Conservation (phyloP, 805 yeast species). For the Brettanomyces custersianus region DNA sequence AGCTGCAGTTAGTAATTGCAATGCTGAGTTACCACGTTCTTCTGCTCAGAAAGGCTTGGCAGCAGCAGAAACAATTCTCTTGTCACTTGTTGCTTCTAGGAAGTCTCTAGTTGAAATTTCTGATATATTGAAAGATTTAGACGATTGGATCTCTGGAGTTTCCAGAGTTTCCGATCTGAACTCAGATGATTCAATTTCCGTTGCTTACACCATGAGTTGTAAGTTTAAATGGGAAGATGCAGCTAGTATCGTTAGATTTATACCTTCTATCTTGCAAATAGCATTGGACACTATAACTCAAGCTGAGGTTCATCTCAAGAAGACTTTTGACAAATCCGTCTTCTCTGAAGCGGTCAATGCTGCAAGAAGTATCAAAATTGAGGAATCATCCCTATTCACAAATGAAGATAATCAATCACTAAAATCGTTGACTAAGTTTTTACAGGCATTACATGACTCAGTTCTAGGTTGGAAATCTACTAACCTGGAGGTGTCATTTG, state of each 20-base stretch:
- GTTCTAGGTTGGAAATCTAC: slow-evolving; percentile 28
- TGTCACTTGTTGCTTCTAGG: slow-evolving; percentile 45
- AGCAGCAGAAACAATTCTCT: slow-evolving; percentile 61
- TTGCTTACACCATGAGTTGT: neutral
- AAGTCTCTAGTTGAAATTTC: slow-evolving; percentile 33
- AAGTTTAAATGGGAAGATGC: slow-evolving; percentile 2
- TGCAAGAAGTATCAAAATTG: slow-evolving; percentile 8
- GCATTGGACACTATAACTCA: slow-evolving; percentile 15
- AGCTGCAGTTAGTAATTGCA: slow-evolving; percentile 47
- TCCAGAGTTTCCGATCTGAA: slow-evolving; percentile 3
- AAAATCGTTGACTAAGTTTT: slow-evolving; percentile 13
- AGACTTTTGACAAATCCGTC: slow-evolving; percentile 7
- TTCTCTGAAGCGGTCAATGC: slow-evolving; percentile 19
- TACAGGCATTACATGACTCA: slow-evolving; percentile 17
- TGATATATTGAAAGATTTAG: slow-evolving; percentile 7
- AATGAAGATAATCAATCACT: slow-evolving; percentile 13
- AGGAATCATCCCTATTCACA: slow-evolving; percentile 7
- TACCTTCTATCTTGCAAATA: slow-evolving; percentile 31
- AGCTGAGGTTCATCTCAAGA: slow-evolving; percentile 6
- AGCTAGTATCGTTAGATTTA: slow-evolving; percentile 16
- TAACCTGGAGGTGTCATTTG: slow-evolving; percentile 30
- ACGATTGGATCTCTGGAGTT: slow-evolving; percentile 4
- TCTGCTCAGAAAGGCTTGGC: slow-evolving; percentile 75
- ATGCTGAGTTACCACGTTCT: slow-evolving; percentile 65
- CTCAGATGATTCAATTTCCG: neutral